Conservation (phyloP, 768 basidiomycete species). For the Phylloporus scabripes region DNA sequence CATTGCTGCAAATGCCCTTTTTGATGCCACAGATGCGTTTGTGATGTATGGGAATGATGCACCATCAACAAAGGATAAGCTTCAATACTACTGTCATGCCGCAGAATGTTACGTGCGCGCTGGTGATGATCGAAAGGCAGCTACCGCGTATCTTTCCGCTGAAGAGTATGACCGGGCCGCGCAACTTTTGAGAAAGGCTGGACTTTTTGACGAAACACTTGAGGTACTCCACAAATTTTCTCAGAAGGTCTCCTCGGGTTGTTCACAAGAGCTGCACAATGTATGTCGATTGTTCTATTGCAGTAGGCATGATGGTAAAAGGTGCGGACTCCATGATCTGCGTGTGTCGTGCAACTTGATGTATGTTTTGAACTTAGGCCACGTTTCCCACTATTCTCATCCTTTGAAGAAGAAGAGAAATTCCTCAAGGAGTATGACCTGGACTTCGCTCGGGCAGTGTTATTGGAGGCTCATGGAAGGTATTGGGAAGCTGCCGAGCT, state of each 20-base stretch:
- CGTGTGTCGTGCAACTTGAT: not conserved
- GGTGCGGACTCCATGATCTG: conserved; percentile 5
- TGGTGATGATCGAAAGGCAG: conserved; percentile 40
- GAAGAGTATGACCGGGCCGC: conserved; percentile 37
- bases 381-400: conserved; percentile 44
- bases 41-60: too few species aligned
- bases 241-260: conserved; percentile 25
- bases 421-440: conserved; percentile 53
- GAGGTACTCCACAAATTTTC: conserved; percentile 37
- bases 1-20: conserved; percentile 47
- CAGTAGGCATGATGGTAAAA: conserved; percentile 22
- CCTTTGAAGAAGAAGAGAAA: conserved; percentile 47
- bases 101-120: conserved; percentile 44
- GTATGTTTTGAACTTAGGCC: conserved; percentile 31
- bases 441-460: conserved; percentile 40
- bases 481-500: conserved; percentile 48
- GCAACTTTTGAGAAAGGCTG: conserved; percentile 41
- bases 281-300: conserved; percentile 46
- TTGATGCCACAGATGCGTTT: conserved; percentile 30
- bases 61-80: conserved; percentile 14
- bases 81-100: conserved; percentile 38
- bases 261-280: conserved; percentile 35
- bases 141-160: conserved; percentile 33
- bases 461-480: conserved; percentile 41
- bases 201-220: conserved; percentile 50